A percentile compares a stretch with the other conserved stretches of the same genome.
phyloP scores from a whole-genome alignment of 2,329 filamentous ascomycete genomes.

The Colletotrichum sp. region DNA sequence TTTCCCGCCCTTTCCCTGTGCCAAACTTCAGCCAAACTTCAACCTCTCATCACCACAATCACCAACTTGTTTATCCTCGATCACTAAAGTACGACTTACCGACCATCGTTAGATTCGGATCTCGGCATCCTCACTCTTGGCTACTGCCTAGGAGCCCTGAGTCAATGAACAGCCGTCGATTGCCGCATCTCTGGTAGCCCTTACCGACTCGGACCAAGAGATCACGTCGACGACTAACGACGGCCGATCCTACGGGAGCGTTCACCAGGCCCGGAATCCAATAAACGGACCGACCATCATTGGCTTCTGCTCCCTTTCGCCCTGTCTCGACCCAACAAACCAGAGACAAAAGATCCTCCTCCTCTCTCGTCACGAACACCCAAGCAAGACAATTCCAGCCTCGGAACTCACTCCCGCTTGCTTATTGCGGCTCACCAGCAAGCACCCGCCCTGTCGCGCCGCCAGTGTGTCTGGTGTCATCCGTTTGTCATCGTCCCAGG shows the following conservation, averaged over 20 bases:
- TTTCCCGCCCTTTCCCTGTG: background rate
- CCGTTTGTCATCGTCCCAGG: background rate
- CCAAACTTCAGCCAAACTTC: background rate
- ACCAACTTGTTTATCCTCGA: background rate
- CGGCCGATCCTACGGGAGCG: background rate
- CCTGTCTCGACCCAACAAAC: background rate
- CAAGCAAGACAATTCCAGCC: background rate
- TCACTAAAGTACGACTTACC: background rate
- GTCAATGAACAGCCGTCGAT: background rate
- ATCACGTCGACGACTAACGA: background rate
- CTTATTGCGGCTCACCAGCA: constrained; percentile 6
- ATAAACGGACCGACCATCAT: background rate
- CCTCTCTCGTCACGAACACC: background rate
- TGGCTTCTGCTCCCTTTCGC: background rate
- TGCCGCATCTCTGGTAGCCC: background rate
- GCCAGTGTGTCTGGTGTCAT: background rate
- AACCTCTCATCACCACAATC: background rate
- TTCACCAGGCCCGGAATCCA: background rate
- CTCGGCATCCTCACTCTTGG: background rate
- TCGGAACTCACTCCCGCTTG: constrained; percentile 4
- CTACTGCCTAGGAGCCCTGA: background rate
- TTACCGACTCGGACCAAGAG: background rate
- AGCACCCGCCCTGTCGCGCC: background rate
- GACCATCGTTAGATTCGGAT: background rate
- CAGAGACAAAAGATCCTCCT: background rate